Conservation (phyloP, 2,329 filamentous ascomycete species). For the Fusarium abutilonis region DNA sequence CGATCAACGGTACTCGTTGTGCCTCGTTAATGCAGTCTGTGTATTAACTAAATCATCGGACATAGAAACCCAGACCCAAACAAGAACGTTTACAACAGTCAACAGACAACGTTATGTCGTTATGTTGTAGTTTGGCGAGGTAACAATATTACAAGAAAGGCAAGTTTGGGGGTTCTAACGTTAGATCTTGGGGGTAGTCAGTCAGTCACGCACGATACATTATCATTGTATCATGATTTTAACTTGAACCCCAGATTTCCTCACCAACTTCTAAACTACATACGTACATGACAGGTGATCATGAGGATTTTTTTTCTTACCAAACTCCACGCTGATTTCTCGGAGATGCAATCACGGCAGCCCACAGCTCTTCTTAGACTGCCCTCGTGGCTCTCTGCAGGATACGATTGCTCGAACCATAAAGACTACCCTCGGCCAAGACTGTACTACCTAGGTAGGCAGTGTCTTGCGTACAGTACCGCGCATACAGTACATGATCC, state of each 20-base stretch:
- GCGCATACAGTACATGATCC: constrained; percentile 25
- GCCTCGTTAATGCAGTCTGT: constrained; percentile 1
- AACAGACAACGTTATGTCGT: neutral
- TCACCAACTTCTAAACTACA: neutral
- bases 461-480: neutral
- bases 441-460: neutral
- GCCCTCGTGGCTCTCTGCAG: constrained; percentile 33
- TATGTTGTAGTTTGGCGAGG: neutral
- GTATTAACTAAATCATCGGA: too few species aligned
- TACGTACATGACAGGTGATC: constrained; percentile 14
- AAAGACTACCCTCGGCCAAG: constrained; percentile 5
- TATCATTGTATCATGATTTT: constrained; percentile 26
- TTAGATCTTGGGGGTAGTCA: constrained; percentile 15
- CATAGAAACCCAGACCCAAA: too few species aligned
- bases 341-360: constrained; percentile 10
- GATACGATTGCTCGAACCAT: constrained; percentile 33
- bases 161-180: constrained; percentile 12
- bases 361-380: constrained; percentile 18
- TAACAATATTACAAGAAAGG: neutral
- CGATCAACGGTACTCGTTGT: constrained; percentile 17
- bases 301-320: constrained; percentile 10
- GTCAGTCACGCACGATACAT: constrained; percentile 4
- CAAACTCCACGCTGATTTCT: constrained; percentile 14
- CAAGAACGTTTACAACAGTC: too few species aligned
- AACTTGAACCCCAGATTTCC: constrained; percentile 22